Conservation (phyloP, 2,329 filamentous ascomycete species). For the Tolypocladium ovalisporum region DNA sequence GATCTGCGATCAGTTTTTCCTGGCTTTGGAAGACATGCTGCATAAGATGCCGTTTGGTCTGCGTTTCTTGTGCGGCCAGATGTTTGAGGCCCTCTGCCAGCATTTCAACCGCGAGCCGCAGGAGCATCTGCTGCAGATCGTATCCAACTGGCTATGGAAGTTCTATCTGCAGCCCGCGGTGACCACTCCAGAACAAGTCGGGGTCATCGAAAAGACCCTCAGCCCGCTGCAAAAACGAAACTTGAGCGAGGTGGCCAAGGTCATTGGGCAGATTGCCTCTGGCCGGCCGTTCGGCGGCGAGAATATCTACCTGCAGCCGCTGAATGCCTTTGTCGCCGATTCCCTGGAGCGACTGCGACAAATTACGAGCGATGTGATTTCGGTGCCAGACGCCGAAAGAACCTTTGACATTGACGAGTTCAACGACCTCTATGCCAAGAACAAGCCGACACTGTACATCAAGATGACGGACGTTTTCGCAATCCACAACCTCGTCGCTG, state of each 20-base stretch:
- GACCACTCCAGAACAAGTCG: slow-evolving; percentile 81
- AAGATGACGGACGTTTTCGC: slow-evolving; percentile 97
- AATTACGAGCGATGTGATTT: slow-evolving; percentile 68
- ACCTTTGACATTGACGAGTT: slow-evolving; percentile 99
- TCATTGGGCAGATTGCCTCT: slow-evolving; percentile 79
- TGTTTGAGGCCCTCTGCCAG: slow-evolving; percentile 64
- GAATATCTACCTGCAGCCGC: slow-evolving; percentile 87
- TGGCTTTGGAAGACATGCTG: slow-evolving; percentile 69
- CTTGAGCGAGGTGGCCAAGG: slow-evolving; percentile 79
- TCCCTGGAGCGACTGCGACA: slow-evolving; percentile 69
- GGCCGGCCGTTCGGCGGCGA: slow-evolving; percentile 86
- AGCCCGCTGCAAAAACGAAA: slow-evolving; percentile 91
- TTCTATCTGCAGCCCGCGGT: slow-evolving; percentile 87
- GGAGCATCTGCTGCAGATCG: slow-evolving; percentile 68
- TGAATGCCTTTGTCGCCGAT: slow-evolving; percentile 84
- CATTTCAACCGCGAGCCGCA: slow-evolving; percentile 74
- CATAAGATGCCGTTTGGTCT: slow-evolving; percentile 89
- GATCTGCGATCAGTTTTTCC: slow-evolving; percentile 84
- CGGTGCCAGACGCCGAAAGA: slow-evolving; percentile 74
- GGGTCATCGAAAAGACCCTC: slow-evolving; percentile 80
- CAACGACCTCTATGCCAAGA: slow-evolving; percentile 93
- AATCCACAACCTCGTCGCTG: slow-evolving; percentile 78
- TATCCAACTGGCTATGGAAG: slow-evolving; percentile 88
- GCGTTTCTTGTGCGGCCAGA: slow-evolving; percentile 77
- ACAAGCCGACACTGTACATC: slow-evolving; percentile 96